phyloP scores from a whole-genome alignment of 2,329 filamentous ascomycete genomes.

The Clarireedia monteithiana region DNA sequence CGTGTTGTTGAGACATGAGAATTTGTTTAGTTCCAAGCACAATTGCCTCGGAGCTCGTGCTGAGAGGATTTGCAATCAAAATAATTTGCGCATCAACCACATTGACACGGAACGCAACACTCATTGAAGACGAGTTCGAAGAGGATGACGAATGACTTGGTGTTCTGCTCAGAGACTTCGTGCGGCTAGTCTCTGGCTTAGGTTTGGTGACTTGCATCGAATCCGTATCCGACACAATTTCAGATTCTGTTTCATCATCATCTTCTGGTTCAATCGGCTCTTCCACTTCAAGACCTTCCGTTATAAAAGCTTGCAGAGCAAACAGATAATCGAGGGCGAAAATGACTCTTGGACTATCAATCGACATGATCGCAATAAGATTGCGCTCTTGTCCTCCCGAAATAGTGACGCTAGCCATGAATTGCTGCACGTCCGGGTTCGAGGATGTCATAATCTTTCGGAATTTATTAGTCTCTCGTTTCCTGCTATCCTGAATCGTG shows the following conservation, averaged over 20 bases:
- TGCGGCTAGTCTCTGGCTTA: conserved; percentile 1
- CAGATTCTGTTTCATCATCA: conserved; percentile 46
- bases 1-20: conserved; percentile 86
- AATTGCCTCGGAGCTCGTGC: conserved; percentile 86
- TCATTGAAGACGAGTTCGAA: conserved; percentile 46
- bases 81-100: conserved; percentile 95
- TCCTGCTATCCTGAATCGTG: conserved; percentile 88
- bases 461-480: conserved; percentile 86
- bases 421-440: conserved; percentile 91
- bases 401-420: conserved; percentile 96
- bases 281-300: conserved; percentile 60
- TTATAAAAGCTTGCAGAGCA: conserved; percentile 76
- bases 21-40: conserved; percentile 93
- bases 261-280: conserved; percentile 44
- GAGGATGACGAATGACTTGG: conserved; percentile 24
- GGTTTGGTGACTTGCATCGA: conserved; percentile 33
- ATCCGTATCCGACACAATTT: conserved; percentile 52
- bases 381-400: conserved; percentile 74
- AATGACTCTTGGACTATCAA: conserved; percentile 91
- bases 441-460: conserved; percentile 96
- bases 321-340: conserved; percentile 95
- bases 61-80: conserved; percentile 88
- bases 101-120: conserved; percentile 81
- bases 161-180: conserved; percentile 21
- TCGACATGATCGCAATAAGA: conserved; percentile 82